A percentile compares a stretch with the other conserved stretches of the same genome.
phyloP scores from a whole-genome alignment of 1,139 yeast species.

The Geotrichum europaeum region DNA sequence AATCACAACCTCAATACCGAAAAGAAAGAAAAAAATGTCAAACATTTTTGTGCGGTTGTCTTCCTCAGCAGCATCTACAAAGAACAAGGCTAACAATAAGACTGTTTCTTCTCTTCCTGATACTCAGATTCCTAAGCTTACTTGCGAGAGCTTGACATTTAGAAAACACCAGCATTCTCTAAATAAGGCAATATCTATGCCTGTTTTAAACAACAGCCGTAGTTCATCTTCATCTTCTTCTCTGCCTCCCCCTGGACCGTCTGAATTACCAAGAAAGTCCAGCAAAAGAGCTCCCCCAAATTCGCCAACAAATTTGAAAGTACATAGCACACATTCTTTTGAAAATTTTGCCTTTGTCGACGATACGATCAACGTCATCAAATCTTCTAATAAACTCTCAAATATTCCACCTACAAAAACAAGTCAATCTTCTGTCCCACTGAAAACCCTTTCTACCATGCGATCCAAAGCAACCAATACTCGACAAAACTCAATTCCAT shows the following conservation, averaged over 20 bases:
- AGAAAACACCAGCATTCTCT: neutral
- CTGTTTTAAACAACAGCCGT: neutral
- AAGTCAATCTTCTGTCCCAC: neutral
- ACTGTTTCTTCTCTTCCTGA: neutral
- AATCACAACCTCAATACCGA: neutral
- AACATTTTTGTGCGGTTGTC: constrained; percentile 29
- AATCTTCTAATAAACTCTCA: neutral
- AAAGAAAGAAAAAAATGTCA: constrained; percentile 21
- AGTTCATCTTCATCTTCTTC: neutral
- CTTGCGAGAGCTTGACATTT: neutral
- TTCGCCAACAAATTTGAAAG: neutral
- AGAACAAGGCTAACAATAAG: constrained; percentile 22
- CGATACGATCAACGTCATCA: neutral
- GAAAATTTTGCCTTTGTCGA: neutral
- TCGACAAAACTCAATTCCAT: neutral
- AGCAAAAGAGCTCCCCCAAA: neutral
- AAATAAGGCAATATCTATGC: constrained; percentile 2
- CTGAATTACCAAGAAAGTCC: neutral
- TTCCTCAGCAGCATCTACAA: constrained; percentile 28
- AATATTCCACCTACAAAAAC: neutral
- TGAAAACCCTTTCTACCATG: neutral
- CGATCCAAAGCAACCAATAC: neutral
- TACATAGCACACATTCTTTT: neutral
- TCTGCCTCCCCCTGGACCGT: neutral
- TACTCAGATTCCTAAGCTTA: constrained; percentile 2